Base-by-base conservation (phyloP, 2,329 filamentous ascomycete genomes). In the Arthrobotrys entomopaga region DNA sequence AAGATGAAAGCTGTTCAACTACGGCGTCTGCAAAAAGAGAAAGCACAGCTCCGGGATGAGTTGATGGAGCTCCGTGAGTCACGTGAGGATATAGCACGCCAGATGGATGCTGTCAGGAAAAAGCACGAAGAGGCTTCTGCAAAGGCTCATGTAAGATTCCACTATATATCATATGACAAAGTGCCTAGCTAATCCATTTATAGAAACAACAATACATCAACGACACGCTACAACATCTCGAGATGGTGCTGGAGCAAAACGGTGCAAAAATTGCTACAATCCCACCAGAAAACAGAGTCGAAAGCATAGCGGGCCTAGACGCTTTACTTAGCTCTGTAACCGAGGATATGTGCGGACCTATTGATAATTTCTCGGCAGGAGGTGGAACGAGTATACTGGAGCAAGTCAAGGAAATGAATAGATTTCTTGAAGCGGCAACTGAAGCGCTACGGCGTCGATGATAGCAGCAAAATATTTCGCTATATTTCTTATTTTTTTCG, bases 51-150 rank as follows among this genome's bases (percentile, higher is more conserved):
- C 20, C 72, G 72, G 34, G 57, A 72, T 6, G 77, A 79, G 42
- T 42, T 79, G 10, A 64, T 79, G 60, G 48, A 63, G 6, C 54
- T 78, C 19, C 74, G 76, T 26, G 73, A 75, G 54, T 61, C 77
- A 53, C 72, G 77, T 52, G 75, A 67, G 22, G 65, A 65, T 11
- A 61, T 78, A 29, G 78, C 77, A 10, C 76, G 77, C 11, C 67
- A 78, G 43, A 78, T 78, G 70, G 78, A 79, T 63, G 77, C 75
- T 34, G 77, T 78, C 7, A 67, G 78, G 34, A 77, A 75, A 53
- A 73, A 54, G 6, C 77, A 78, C 34, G 77, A 78, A 52, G 54
- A 76, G 6, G 77, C 75, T 10, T 76, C 65, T 15, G 76, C 70
- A 56, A 74, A 73, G 8, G 64, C 70, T 24, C 66, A 77, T 48